Evolutionary conservation across 1,284 basidiomycete species (phyloP).

Genomic region (Fomitiporia mediterranea): DNA sequence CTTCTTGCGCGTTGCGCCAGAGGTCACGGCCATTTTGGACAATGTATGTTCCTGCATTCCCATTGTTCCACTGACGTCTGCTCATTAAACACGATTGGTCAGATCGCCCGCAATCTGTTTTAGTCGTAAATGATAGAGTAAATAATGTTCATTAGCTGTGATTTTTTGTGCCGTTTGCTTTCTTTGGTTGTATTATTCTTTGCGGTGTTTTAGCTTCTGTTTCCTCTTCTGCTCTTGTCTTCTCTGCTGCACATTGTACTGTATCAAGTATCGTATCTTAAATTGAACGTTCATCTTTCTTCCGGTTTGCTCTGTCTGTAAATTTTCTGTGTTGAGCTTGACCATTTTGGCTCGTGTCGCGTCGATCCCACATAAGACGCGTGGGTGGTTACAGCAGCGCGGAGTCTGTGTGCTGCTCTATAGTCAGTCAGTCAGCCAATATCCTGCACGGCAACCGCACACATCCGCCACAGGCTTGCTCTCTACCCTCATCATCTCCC

Average conservation of each 20-base stretch:
- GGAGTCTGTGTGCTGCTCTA: background rate
- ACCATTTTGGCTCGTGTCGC: background rate
- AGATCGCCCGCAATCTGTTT: slow-evolving; percentile 73
- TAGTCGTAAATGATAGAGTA: slow-evolving; percentile 50
- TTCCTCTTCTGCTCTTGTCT: slow-evolving; percentile 30
- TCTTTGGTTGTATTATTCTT: slow-evolving; percentile 37
- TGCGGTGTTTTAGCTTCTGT: slow-evolving; percentile 28
- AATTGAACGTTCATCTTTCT: background rate
- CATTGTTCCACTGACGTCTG: slow-evolving; percentile 12
- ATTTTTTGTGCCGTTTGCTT: slow-evolving; percentile 37
- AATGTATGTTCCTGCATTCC: slow-evolving; percentile 48
- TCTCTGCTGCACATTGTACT: slow-evolving; percentile 63
- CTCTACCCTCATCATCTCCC: background rate
- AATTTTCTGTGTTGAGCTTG: background rate
- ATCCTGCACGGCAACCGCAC: background rate
- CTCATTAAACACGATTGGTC: too few species aligned
- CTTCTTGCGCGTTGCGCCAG: slow-evolving; percentile 74
- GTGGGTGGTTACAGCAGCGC: background rate
- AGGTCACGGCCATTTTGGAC: slow-evolving; percentile 76
- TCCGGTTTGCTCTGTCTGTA: background rate
- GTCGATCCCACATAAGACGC: background rate
- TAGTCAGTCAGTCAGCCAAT: background rate
- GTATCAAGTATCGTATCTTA: slow-evolving; percentile 47
- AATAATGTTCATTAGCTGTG: slow-evolving; percentile 41
- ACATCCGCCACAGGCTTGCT: background rate